Evolutionary conservation across 2,329 filamentous ascomycete species (phyloP).

Genomic region (Tolypocladium tundrense): DNA sequence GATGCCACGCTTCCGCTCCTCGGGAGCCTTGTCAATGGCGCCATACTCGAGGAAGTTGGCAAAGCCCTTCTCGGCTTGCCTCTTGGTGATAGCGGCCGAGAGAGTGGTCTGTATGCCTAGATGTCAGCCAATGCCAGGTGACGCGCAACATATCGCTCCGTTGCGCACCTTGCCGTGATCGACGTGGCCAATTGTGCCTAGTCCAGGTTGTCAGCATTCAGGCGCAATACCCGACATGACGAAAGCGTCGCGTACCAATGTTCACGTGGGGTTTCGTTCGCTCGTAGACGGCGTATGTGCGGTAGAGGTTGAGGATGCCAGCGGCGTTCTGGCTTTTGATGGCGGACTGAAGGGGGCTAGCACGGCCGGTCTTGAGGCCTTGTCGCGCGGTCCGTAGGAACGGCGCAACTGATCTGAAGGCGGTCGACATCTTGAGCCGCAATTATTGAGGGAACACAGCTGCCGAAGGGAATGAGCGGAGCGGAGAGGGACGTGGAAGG

Average conservation of each 20-base stretch:
- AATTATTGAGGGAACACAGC: constrained; percentile 14
- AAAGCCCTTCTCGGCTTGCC: constrained; percentile 87
- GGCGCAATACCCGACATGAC: not conserved
- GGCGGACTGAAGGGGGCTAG: constrained; percentile 67
- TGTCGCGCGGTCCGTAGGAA: constrained; percentile 74
- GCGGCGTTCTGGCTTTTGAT: constrained; percentile 52
- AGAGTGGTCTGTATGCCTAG: constrained; percentile 71
- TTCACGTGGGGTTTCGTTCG: constrained; percentile 96
- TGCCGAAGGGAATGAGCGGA: constrained; percentile 13
- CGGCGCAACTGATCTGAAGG: constrained; percentile 67
- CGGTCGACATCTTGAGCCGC: constrained; percentile 59
- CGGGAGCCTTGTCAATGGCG: constrained; percentile 96
- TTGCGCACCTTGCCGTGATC: constrained; percentile 89
- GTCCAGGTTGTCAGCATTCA: not conserved
- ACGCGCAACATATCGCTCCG: not conserved
- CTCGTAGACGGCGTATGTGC: constrained; percentile 64
- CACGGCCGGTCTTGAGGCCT: constrained; percentile 58
- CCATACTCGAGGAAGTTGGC: constrained; percentile 96
- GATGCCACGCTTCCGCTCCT: constrained; percentile 99
- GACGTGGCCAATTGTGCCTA: constrained; percentile 96
- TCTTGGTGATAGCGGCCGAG: constrained; percentile 97
- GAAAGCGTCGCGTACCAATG: constrained; percentile 56
- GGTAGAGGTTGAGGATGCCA: constrained; percentile 54
- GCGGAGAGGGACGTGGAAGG: constrained; percentile 4
- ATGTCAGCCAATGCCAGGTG: not conserved